phyloP scores from a whole-genome alignment of 805 yeast species.

The Hanseniaspora clermontiae region DNA sequence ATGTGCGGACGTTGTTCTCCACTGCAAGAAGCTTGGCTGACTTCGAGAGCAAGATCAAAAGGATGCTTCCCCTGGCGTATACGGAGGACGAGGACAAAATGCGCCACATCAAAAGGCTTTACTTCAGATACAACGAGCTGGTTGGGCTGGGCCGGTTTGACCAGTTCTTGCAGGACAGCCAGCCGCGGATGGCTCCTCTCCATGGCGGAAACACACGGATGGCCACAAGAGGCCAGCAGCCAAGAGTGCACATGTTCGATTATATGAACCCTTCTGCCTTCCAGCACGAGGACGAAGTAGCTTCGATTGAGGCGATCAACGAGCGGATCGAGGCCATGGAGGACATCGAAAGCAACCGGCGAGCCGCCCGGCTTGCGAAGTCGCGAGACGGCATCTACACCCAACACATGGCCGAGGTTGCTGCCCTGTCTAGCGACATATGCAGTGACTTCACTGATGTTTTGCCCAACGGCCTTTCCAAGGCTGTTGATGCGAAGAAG shows the following conservation, averaged over 20 bases:
- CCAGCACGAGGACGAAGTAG: background rate
- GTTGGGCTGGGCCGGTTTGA: background rate
- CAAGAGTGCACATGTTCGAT: background rate
- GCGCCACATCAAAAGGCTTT: constrained; percentile 3
- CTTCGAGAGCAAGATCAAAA: background rate
- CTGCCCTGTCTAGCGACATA: background rate
- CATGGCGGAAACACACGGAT: too few relatives aligned
- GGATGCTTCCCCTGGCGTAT: background rate
- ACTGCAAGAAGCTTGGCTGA: background rate
- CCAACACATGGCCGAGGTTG: background rate
- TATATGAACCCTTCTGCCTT: background rate
- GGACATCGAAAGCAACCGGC: background rate
- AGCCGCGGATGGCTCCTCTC: too few relatives aligned
- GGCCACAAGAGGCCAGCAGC: too few relatives aligned
- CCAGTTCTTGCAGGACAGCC: background rate
- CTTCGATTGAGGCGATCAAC: background rate
- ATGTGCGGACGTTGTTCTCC: background rate
- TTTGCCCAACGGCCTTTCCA: background rate
- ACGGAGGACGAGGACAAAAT: background rate
- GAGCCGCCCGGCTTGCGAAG: too few relatives aligned
- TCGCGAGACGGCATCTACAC: too few relatives aligned
- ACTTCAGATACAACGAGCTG: constrained; percentile 1
- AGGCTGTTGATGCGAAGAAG: background rate
- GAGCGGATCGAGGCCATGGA: constrained; percentile 2
- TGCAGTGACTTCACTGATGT: background rate